A percentile compares a stretch with the other conserved stretches of the same genome.
These are phyloP conservation scores for Phaeodactylum tricornutum DNA, from an alignment of 108 stramenopile genomes.

Conservation along the genomic window DNA sequence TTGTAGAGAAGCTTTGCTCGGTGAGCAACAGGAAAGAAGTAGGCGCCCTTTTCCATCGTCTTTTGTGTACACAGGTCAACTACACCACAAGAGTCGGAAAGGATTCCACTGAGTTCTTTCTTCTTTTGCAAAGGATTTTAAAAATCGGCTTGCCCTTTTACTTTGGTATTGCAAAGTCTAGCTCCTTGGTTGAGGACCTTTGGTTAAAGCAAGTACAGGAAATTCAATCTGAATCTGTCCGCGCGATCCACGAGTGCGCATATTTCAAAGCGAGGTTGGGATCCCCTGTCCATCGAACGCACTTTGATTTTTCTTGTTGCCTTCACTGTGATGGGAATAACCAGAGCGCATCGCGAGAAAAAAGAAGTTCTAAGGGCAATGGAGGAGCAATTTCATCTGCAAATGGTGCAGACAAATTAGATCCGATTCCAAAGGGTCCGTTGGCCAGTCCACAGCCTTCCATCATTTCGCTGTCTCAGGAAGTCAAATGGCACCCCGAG, in stretches of 20 bases:
- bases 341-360: not conserved
- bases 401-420: not conserved
- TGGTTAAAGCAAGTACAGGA: not conserved
- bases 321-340: conserved; percentile 32
- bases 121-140: too few relatives aligned
- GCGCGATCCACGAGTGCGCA: conserved; percentile 21
- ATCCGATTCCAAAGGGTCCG: not conserved
- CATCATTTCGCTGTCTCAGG: not conserved
- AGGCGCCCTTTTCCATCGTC: too few relatives aligned
- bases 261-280: conserved; percentile 11
- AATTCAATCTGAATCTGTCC: conserved; percentile 8
- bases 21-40: too few relatives aligned
- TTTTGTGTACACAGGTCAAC: too few relatives aligned
- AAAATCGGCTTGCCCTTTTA: too few relatives aligned
- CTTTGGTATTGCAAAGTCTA: too few relatives aligned
- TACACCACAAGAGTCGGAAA: too few relatives aligned
- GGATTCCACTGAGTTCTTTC: too few relatives aligned
- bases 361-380: not conserved
- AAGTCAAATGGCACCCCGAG: conserved; percentile 29
- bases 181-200: not conserved
- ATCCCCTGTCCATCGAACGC: conserved; percentile 2
- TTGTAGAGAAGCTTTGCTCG: too few relatives aligned
- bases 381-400: not conserved
- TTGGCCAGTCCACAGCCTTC: not conserved
- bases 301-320: conserved; percentile 53